Base-by-base conservation (phyloP, 805 yeast species). In the Saccharomyces mikatae region DNA sequence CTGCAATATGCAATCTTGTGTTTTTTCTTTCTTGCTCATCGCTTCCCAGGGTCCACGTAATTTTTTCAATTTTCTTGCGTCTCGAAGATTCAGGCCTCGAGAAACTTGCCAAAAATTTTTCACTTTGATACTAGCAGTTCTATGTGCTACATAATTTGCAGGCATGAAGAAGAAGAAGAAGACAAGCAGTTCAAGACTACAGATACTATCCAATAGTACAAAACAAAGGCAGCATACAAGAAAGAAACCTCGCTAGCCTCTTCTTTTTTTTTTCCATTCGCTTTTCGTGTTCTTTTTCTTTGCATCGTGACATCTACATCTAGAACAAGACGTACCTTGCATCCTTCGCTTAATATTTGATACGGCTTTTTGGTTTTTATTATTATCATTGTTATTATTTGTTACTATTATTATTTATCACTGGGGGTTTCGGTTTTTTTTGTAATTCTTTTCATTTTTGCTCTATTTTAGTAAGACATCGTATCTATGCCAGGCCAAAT, bases 401-500 rank as follows among this genome's bases (percentile, higher is more conserved):
- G 22, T 17, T 36, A 36, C 22, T 36, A 36, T 36, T 36, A 36
- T 36, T 36, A 36, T 36, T 36, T 36, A 17, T 36, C 44, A 36
- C 17, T 36, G n/a, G 44, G 41, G 44, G 24, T 36, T 27, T 48
- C 48, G 17, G 41, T 41, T 52, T 52, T 52, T 48, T 32, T 52
- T 51, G 17, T 29, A 46, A 44, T 22, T 10, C 17, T 29, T 46
- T 46, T 46, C 26, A 11, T 46, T 32, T 28, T 47, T 36, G 24
- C 44, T 46, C 21, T 47, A 13, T 46, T 41, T 26, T 29, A 44
- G 4, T 13, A 44, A 50, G 32, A 36, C 21, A 31, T 48, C 41
- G 14, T 48, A 30, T 21, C 8, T 48, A 67, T 67, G 71, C 70
- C 71, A 21, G 70, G 71, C 46, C 53, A 62, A 53, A 60, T 67